These are phyloP conservation scores for Plantago coronopus DNA, from an alignment of 305 asterid species.

Conservation along the genomic window DNA sequence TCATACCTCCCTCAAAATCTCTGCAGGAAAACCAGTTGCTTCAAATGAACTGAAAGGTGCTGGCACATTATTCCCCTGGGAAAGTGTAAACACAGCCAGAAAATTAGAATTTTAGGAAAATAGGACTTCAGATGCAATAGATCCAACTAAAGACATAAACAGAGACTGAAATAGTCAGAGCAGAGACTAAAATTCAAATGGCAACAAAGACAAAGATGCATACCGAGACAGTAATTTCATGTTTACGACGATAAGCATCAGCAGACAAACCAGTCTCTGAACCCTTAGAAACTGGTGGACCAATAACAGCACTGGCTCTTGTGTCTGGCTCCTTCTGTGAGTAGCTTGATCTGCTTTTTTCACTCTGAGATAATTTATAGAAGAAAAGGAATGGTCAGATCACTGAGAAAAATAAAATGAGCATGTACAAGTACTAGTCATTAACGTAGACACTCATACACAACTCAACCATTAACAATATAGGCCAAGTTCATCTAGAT, in stretches of 20 bases:
- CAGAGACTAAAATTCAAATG: neutral
- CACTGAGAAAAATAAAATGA: neutral
- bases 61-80: conserved; percentile 81
- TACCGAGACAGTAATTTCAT: conserved; percentile 86
- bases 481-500: too few relatives aligned
- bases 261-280: conserved; percentile 51
- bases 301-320: conserved; percentile 35
- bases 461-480: neutral
- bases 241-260: conserved; percentile 65
- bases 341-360: conserved; percentile 42
- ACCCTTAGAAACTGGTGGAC: conserved; percentile 36
- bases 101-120: conserved; percentile 21
- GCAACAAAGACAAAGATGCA: conserved; percentile 30
- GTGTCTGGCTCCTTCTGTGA: conserved; percentile 35
- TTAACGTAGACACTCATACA: conserved; percentile 2
- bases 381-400: neutral
- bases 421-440: neutral
- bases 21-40: conserved; percentile 70
- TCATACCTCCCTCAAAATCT: conserved; percentile 85
- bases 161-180: conserved; percentile 14
- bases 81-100: conserved; percentile 19
- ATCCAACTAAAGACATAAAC: neutral
- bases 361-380: conserved; percentile 30
- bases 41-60: conserved; percentile 77
- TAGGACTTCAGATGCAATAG: conserved; percentile 9